Evolutionary conservation across 345 rosid species (phyloP), one percentile per base, ranked within the genome.

Genomic region (Populus tremula): DNA sequence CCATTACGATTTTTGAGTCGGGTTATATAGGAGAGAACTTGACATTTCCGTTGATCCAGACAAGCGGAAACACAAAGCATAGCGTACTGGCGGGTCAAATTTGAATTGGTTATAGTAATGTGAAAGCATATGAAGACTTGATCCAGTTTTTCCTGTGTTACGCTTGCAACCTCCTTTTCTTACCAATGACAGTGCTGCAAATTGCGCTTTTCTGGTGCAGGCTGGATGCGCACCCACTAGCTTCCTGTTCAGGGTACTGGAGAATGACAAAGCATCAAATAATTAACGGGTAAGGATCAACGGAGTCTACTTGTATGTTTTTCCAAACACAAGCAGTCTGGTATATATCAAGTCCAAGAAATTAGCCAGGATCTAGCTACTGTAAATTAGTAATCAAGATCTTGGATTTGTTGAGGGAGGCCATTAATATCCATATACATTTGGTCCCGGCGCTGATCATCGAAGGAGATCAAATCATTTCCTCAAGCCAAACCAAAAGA

Each of bases 181-280:
- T n/a, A 39, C 36, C 77, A 27, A 74, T 74, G 8, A 33, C 16
- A 71, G 27, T 12, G 35, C 8, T 20, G 74, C 61, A 50, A 49
- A 8, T 18, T 53, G 45, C 29, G 20, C 63, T 29, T 50, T 33
- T 49, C 56, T 70, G 70, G 70, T 45, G 50, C 50, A 45, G 23
- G 2, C 8, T 67, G 17, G 5, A 16, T 8, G 69, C 35, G 6
- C 14, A 66, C 2, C 18, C 1, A 35, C 41, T 29, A 29, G 31
- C 31, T 33, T 35, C 33, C 33, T 18, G 12, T 10, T 39, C 16
- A 12, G 56, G 36, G 73, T 68, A n/a, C n/a, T n/a, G 73, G 78
- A 36, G 71, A 54, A 50, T 76, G 73, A 38, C 67, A 67, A 54
- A 33, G 73, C 73, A 76, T 53, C 45, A 50, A 11, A 53, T 36